Evolutionary conservation across 164 flowering plant genomes (phyloP), one percentile per base, ranked within the genome.

Genomic region (Warburgia ugandensis): DNA sequence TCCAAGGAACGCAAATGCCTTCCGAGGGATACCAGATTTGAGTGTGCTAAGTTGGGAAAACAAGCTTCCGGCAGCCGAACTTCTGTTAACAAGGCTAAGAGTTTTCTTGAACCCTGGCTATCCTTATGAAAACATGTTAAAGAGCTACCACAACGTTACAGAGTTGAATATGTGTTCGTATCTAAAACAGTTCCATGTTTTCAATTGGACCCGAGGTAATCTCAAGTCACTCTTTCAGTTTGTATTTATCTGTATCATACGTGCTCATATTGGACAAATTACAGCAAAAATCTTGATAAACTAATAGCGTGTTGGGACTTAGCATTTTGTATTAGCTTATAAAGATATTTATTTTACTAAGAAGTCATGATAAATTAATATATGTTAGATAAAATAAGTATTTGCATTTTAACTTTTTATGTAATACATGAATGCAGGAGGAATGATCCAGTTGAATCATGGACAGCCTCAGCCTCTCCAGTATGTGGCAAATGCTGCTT

Each of bases 121-220:
- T 38, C 84, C 80, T 26, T 81, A 78, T 39, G 95, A 86, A 64
- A 79, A 76, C 6, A 72, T 76, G 76, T 46, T 90, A 41, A 42
- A 39, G 9, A 69, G 49, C 23, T 90, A 78, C 36, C 87, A 84
- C 19, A 76, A 83, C 39, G 51, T 40, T 0, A 83, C 88, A 0
- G 65, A 55, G n/a, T 68, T 73, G 1, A 76, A 51, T 48, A 77
- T 89, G 90, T 89, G 97, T 52, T 77, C 90, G n/a, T 89, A 81
- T 55, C 76, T 89, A 16, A 38, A 45, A 3, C 48, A 40, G 20
- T 83, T 48, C 52, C 20, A 65, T 6, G 75, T 73, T 38, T 89
- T 75, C 73, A 85, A 83, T 48, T 73, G 62, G 61, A 89, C 95
- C 17, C 31, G 23, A 64, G 94, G 96, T 83, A 61, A 11, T 49